A percentile compares a stretch with the other conserved stretches of the same genome.
These are phyloP conservation scores for Schizopora paradoxa DNA, from an alignment of 1,284 basidiomycete species.

Conservation along the genomic window DNA sequence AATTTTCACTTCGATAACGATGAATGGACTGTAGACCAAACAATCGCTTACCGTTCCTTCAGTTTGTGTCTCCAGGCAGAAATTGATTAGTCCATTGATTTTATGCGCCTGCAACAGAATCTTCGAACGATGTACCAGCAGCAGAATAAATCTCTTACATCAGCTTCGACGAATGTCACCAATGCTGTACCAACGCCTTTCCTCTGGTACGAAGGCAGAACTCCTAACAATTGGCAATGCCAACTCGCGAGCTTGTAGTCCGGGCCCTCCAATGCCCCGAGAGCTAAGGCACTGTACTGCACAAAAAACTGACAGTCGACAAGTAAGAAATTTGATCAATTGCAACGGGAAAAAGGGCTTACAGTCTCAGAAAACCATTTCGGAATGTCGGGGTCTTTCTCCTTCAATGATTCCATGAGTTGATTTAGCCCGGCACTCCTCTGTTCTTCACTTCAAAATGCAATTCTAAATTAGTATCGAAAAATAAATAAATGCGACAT, in stretches of 20 bases:
- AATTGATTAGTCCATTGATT: background rate
- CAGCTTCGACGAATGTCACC: constrained; percentile 4
- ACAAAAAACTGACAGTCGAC: constrained; percentile 13
- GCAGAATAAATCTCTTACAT: too few species aligned
- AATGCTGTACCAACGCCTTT: constrained; percentile 14
- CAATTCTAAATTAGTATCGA: too few species aligned
- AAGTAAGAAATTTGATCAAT: too few species aligned
- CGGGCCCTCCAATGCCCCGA: constrained; percentile 4
- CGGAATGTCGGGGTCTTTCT: constrained; percentile 5
- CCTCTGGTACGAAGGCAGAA: constrained; percentile 9
- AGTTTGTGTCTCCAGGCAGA: constrained; percentile 4
- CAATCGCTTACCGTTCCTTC: constrained; percentile 1
- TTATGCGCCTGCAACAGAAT: background rate
- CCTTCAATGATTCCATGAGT: constrained; percentile 2
- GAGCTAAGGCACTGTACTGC: constrained; percentile 8
- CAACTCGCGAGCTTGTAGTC: constrained; percentile 10
- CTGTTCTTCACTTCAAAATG: constrained; percentile 5
- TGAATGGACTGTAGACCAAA: too few species aligned
- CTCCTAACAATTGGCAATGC: constrained; percentile 18
- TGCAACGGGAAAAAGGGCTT: background rate
- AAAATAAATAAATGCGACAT: too few species aligned
- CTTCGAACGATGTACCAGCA: too few species aligned
- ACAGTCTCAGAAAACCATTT: constrained; percentile 16
- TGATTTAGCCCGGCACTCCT: constrained; percentile 4
- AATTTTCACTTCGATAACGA: background rate